Evolutionary conservation across 164 flowering plant genomes (phyloP).

Genomic region (Liriodendron chinense): DNA sequence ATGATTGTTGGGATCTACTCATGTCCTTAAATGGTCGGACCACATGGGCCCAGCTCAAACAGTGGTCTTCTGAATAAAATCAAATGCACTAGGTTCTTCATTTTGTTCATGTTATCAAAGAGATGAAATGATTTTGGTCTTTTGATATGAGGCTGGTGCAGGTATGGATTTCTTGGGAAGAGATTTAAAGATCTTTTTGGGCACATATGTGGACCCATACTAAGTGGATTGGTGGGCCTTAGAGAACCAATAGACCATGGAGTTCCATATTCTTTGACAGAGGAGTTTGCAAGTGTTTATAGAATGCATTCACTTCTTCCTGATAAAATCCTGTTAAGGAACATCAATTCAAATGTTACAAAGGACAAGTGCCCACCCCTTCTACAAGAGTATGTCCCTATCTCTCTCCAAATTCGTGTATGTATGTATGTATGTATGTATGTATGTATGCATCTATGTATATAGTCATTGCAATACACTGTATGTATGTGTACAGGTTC

Average conservation of each 20-base stretch:
- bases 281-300: constrained; percentile 35
- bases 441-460: too few species aligned
- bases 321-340: background rate
- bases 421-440: too few species aligned
- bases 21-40: too few species aligned
- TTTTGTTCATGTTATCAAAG: too few species aligned
- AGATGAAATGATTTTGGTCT: background rate
- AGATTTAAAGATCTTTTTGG: background rate
- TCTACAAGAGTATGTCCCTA: background rate
- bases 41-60: too few species aligned
- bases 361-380: background rate
- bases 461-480: too few species aligned
- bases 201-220: constrained; percentile 15
- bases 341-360: background rate
- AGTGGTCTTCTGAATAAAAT: too few species aligned
- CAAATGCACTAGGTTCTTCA: too few species aligned
- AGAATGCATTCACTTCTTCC: background rate
- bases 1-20: too few species aligned
- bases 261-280: constrained; percentile 50
- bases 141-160: constrained; percentile 7
- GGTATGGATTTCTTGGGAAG: constrained; percentile 56
- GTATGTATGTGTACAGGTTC: too few species aligned
- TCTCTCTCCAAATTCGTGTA: too few species aligned
- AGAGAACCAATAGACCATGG: constrained; percentile 44
- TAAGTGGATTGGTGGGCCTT: constrained; percentile 48